Base-by-base conservation (phyloP, 2,329 filamentous ascomycete genomes). In the Nigrograna mackinnonii region DNA sequence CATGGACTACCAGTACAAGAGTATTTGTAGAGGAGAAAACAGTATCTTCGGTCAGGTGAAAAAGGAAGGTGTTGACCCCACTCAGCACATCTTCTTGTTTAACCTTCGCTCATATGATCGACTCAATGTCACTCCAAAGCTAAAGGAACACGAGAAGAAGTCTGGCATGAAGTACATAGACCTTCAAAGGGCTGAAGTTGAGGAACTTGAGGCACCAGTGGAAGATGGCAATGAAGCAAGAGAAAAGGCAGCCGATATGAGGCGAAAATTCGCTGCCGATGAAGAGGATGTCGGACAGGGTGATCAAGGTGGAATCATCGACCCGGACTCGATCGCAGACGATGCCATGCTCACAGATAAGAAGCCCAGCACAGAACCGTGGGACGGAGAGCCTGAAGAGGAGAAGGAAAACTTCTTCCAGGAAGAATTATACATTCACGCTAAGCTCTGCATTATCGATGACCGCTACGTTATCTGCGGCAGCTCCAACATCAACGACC, bases 1-100 rank as follows among this genome's bases (percentile, higher is more conserved):
- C 59, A 97, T 99, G 90, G 91, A 97, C 65, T 97, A 96, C 62
- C 94, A 97, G 65, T 99, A 94, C 77, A 95, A 95, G 70, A 95
- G 90, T 0, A 95, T 99, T 52, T 89, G 87, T 60, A 86, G 94
- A 33, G 94, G 94, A 5, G 86, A 95, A 50, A 78, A 97, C 63
- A 96, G 90, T 4, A 97, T 99, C 39, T 94, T 87, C 56, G 90
- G 82, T 28, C 85, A 87, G 61, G 83, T 96, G 44, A 76, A 77
- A 43, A 82, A 80, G 5, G 77, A 87, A 49, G 91, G 88, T 2
- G 81, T 94, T 2, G 84, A 96, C 55, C 90, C 91, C 0, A 47
- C 49, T 55, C 71, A 96, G 46, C 81, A 97, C 68, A 84, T 99
- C 22, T 96, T 95, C 70, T 79, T 95, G 61, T 99, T 97, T 78